Evolutionary conservation across 768 basidiomycete genomes (phyloP).

Genomic region (Amanita subjunquillea): DNA sequence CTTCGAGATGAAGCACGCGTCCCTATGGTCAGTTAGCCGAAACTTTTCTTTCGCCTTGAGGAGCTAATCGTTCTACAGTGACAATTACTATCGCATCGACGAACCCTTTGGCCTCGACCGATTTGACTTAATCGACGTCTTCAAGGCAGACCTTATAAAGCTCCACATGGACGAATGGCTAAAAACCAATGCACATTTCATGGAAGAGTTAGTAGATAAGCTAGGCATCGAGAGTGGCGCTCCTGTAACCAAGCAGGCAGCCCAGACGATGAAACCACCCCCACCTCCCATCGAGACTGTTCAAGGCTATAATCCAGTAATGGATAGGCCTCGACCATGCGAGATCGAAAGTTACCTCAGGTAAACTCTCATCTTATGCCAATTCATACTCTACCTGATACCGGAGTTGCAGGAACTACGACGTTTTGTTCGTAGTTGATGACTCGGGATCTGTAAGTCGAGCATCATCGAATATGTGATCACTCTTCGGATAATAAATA

Average conservation of each 20-base stretch:
- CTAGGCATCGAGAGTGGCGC: slow-evolving; percentile 7
- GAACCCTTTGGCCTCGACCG: background rate
- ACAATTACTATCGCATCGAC: background rate
- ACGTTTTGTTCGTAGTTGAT: slow-evolving; percentile 16
- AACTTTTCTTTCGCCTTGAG: too few relatives aligned
- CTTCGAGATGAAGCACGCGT: background rate
- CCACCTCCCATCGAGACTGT: slow-evolving; percentile 10
- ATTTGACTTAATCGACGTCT: background rate
- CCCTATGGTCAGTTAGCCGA: background rate
- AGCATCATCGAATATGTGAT: background rate
- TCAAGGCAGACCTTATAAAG: background rate
- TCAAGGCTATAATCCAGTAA: slow-evolving; percentile 14
- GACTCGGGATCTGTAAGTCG: slow-evolving; percentile 18
- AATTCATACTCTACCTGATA: background rate
- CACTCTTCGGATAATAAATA: background rate
- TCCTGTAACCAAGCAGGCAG: slow-evolving; percentile 4
- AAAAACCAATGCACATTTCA: background rate
- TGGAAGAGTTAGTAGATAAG: background rate
- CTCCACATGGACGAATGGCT: background rate
- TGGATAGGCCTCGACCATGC: slow-evolving; percentile 16
- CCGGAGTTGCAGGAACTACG: slow-evolving; percentile 7
- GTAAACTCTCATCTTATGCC: slow-evolving; percentile 6
- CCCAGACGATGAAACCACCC: slow-evolving; percentile 9
- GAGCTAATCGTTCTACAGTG: background rate
- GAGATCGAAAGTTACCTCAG: slow-evolving; percentile 14